Base-by-base conservation (phyloP, 2,329 filamentous ascomycete species). In the Penicillium sclerotiorum region DNA sequence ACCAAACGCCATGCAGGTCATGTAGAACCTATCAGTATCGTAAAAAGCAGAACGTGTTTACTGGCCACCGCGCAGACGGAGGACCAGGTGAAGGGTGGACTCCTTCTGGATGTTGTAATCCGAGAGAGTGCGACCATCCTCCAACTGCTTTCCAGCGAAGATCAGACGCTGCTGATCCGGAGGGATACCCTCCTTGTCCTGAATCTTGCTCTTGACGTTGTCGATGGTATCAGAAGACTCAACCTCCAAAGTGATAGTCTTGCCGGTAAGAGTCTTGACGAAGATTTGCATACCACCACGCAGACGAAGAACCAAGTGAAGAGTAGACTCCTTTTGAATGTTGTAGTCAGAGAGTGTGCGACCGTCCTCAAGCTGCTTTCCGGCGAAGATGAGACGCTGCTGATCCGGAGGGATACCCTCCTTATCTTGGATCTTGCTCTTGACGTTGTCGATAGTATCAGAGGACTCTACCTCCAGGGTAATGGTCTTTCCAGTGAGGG, bases 311-410 rank as follows among this genome's bases (percentile, higher is more conserved):
- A 93, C 89, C 48, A 93, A 70, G 70, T 93, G 89, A 1, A 93
- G 80, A 0, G 89, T 93, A 1, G 85, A 89, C 68, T 93, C 89
- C 77, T 93, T 93, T 73, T 97, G 93, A 39, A 96, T 96, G 79
- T 96, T 96, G 84, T 96, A 96, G 71, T 96, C 93, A 43, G 84
- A 88, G 0, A 96, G 80, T 1, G 92, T 96, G 18, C 92, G 89
- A 41, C 92, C 92, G 62, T 96, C 91, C 71, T 96, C 90, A 1
- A 96, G 77, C 73, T 96, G 90, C 83, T 96, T 96, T 52, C 91
- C 91, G 40, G 91, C 90, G 57, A 95, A 95, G 69, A 96, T 95
- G 11, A 96, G 77, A 64, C 92, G 90, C 76, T 96, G 92, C 74
- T 96, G 92, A 73, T 96, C 92, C 2, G 92, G 92, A 1, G 92